Evolutionary conservation across 2,329 filamentous ascomycete species (phyloP), one percentile per base, ranked within the genome.

Genomic region (Xylaria sp.): DNA sequence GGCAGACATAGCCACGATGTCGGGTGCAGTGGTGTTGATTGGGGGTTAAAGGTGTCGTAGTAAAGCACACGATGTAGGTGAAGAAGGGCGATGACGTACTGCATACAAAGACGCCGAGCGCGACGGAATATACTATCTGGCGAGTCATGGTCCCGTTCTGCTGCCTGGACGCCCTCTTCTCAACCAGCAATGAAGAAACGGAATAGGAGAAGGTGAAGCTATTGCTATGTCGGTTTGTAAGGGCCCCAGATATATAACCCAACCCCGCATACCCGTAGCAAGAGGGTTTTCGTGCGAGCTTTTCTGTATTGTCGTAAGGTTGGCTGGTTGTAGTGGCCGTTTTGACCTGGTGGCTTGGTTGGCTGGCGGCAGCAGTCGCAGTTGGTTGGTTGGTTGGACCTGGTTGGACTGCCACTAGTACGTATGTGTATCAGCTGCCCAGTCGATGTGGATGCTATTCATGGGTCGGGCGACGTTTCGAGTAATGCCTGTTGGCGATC

Each of bases 71-170:
- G 32, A 54, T 62, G 32, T 28, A 50, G 34, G 39, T 23, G n/a
- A 57, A 41, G 39, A 46, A n/a, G 28, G 51, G 60, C 20, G 70
- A 78, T 76, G 74, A 80, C 80, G 76, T 81, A 84, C 83, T 82
- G 55, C 79, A 80, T 20, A 82, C 71, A 66, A 84, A 84, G 66
- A 81, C 80, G 70, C 80, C 78, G 32, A 84, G 76, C 64, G 79
- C 80, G 65, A 78, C 74, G 65, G 72, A 77, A 72, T 84, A 84
- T 60, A 84, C 78, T 69, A 81, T 78, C 62, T 76, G 75, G 75
- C 83, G 80, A 67, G 83, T 84, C 83, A 85, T 85, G 59, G 51
- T 70, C 37, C 20, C 41, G 18, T 25, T 66, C 44, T 44, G 48
- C 18, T 46, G 13, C 68, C 55, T 44, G 37, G 18, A 44, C 28